Base-by-base conservation (phyloP, 345 rosid genomes). In the Zanthoxylum bungeanum region DNA sequence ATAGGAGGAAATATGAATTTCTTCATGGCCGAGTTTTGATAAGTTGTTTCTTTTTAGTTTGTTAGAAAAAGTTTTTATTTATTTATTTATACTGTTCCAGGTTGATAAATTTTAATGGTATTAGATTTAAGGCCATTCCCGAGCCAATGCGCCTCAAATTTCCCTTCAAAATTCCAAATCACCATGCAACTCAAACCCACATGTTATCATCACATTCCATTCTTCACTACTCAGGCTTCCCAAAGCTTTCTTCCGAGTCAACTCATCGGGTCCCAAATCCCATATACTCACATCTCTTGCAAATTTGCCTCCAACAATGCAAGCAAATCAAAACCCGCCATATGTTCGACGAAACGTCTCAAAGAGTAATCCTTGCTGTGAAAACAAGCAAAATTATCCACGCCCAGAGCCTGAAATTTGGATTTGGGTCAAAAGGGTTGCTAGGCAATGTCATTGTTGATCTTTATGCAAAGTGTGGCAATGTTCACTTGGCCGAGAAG, bases 381-480 rank as follows among this genome's bases (percentile, higher is more conserved):
- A 75, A 63, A 66, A 57, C 70, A 10, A 76, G 85, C 27, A 86
- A 80, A 83, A 66, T 86, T 70, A 75, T 87, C 46, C 97, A 92
- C 68, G 78, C 88, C 24, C 81, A 59, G 71, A 75, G 82, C 79
- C 60, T 83, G 71, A 76, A 56, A 75, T 73, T 84, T 73, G 93
- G 95, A 50, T 66, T 87, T 60, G 78, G 72, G 19, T 76, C 89
- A 12, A 70, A 79, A 33, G 91, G 88, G 25, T 75, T 53, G 49
- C 79, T 92, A 34, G 82, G 89, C 12, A 86, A 88, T 67, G 86
- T 86, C 57, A 81, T 92, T 63, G 73, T 94, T 30, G 97, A 90
- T 78, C 89, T 94, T 53, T 94, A 92, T 67, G 90, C 90, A 67
- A 94, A 90, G 79, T 89, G 97, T 72, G 92, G 84, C 16, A 27